Evolutionary conservation across 2,329 filamentous ascomycete species (phyloP).

Genomic region (Aspergillus awamori): DNA sequence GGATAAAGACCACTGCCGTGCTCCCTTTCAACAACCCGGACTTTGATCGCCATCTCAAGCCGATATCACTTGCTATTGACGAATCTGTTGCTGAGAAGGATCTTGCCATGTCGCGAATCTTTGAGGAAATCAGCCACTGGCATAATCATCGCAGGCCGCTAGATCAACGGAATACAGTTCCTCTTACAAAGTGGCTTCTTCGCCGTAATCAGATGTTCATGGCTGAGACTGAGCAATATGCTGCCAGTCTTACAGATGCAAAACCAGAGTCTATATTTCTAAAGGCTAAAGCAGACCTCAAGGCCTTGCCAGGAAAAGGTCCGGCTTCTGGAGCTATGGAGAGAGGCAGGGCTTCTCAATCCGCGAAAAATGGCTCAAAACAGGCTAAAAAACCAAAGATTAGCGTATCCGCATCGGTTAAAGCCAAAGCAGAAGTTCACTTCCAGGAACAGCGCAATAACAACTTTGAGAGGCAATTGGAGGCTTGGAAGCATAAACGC

Average conservation of each 20-base stretch:
- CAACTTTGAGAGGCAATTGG: not conserved
- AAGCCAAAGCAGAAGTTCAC: not conserved
- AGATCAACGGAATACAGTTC: constrained; percentile 24
- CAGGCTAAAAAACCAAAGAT: not conserved
- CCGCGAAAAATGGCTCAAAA: not conserved
- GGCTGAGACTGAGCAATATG: constrained; percentile 68
- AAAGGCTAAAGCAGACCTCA: not conserved
- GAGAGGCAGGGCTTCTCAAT: no score
- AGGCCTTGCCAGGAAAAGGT: not conserved
- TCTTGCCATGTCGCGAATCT: constrained; percentile 22
- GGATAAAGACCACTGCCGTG: constrained; percentile 5
- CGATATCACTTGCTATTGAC: constrained; percentile 27
- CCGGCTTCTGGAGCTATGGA: not conserved
- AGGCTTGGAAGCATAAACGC: constrained; percentile 6
- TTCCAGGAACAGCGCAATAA: not conserved
- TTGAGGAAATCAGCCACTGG: constrained; percentile 39
- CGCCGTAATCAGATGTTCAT: constrained; percentile 65
- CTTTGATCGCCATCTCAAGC: constrained; percentile 31
- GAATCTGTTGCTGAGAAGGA: constrained; percentile 3
- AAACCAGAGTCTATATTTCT: constrained; percentile 12
- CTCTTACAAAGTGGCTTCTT: constrained; percentile 21
- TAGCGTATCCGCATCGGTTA: not conserved
- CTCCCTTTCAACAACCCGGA: constrained; percentile 32
- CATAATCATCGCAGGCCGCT: constrained; percentile 36
- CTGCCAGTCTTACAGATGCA: constrained; percentile 65